These are phyloP conservation scores for Malus hybrid DNA, from an alignment of 331 rosid species.

Conservation along the genomic window DNA sequence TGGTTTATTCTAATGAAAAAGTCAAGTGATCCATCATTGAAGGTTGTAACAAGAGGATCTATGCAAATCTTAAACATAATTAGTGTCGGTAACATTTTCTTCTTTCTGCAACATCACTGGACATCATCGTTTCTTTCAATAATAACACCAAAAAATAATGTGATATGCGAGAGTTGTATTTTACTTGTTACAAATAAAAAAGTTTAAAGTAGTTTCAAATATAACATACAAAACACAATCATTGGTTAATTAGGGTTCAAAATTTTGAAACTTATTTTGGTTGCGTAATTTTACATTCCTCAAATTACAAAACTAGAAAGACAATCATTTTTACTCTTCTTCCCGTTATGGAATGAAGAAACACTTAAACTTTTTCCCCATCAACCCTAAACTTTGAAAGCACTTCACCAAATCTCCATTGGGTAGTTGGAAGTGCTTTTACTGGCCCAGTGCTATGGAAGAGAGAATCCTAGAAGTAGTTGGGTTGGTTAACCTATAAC, in stretches of 20 bases:
- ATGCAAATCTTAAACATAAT: conserved; percentile 13
- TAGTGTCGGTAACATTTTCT: conserved; percentile 34
- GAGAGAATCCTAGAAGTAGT: conserved; percentile 11
- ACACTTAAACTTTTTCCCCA: background rate
- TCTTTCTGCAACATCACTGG: background rate
- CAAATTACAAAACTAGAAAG: background rate
- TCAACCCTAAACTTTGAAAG: conserved; percentile 5
- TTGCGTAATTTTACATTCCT: background rate
- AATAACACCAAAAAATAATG: background rate
- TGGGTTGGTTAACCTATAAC: conserved; percentile 13
- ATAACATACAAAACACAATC: background rate
- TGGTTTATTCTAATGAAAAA: conserved; percentile 12
- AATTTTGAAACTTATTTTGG: background rate
- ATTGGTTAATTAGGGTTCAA: background rate
- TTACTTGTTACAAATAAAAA: background rate
- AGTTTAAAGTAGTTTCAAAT: background rate
- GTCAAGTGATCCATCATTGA: conserved; percentile 5
- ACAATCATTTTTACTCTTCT: background rate
- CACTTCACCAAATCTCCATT: conserved; percentile 23
- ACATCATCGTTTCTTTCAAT: background rate
- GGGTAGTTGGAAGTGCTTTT: conserved; percentile 17
- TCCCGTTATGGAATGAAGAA: background rate
- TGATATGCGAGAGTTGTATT: background rate
- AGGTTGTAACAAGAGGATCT: background rate
- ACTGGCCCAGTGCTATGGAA: background rate